Base-by-base conservation (phyloP, 225 moss, liverwort and hornwort species). In the Bryum argenteum region DNA sequence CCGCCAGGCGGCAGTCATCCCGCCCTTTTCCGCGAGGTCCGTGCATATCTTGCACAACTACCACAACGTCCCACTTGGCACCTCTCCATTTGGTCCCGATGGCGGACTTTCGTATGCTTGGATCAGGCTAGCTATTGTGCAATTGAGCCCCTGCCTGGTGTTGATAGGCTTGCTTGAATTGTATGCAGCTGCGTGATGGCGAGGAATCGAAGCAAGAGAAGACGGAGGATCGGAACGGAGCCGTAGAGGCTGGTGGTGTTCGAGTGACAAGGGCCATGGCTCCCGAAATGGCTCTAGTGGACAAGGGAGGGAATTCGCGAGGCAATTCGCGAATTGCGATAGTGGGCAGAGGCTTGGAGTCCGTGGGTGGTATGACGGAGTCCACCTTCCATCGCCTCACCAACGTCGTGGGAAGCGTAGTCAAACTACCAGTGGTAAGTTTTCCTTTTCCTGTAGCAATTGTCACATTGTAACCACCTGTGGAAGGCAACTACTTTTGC, bases 341-440 rank as follows among this genome's bases (percentile, higher is more conserved):
- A 38, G 78, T 70, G 0, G 74, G 78, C 11, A 55, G n/a, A 57
- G 74, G 74, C 2, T 53, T 75, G 67, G 71, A 82, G 71, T 66
- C 75, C 15, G 52, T 82, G 11, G 78, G 78, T 19, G 58, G 67
- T 10, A 11, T 71, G 78, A 74, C 78, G 1, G 61, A 28, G 44
- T 66, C 38, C 15, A 55, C 78, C 4, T 42, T 82, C 14, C 71
- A 82, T 12, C 78, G 74, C 16, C 0, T 82, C 9, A 33, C 75
- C 13, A 62, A 66, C n/a, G 28, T 18, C 1, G 74, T 78, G 0
- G 78, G 70, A 12, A 56, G 71, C 10, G 78, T 82, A 11, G 78
- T 71, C 19, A 62, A 62, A 23, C 74, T 66, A 19, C 78, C 82
- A 3, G 75, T 43, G 82, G 82, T 82, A 78, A 1, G 38, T 5